Evolutionary conservation across 2,329 filamentous ascomycete species (phyloP), one percentile per base, ranked within the genome.

Genomic region (Xylariaceae sp.): DNA sequence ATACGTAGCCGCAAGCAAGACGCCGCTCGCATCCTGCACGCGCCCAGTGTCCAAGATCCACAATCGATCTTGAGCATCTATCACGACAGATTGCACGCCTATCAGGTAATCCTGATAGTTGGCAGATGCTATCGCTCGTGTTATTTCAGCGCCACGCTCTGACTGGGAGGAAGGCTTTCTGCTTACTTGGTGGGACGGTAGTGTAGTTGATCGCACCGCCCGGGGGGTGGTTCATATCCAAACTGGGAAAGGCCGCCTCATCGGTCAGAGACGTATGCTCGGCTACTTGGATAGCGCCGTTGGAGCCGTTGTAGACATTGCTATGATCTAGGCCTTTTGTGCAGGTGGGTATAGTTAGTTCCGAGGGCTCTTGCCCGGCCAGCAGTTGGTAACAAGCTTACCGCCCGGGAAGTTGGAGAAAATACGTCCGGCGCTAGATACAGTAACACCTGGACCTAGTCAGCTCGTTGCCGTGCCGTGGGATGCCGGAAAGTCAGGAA

Each of bases 11-110:
- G 54, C 50, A 8, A 73, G 60, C 9, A 73, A 63, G 0, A 62
- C 66, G 4, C 67, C 67, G 31, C 71, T 61, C 8, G 41, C 36
- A 9, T 43, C 44, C 9, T 40, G 34, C 13, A 51, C 51, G 7
- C 71, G 62, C 7, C 71, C 71, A 3, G 70, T 74, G 45, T 76
- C 72, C 6, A 75, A 63, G 36, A 75, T 67, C 71, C 70, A 74
- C 14, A 74, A 61, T 5, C 68, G 63, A 51, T 75, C 69, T 2
- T 57, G 51, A 0, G 69, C 47, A 44, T 76, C 71, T 13, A 74
- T 61, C 9, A 75, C 70, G 2, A 75, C 68, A 27, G 63, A 69
- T 50, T 75, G 71, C 0, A 72, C 68, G 32, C 69, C 68, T 39
- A 74, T 69, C 9, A 74, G 56, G 50, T 73, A 65, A 46, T 69